Base-by-base conservation (phyloP, 345 rosid species). In the Rhizophora mangle region DNA sequence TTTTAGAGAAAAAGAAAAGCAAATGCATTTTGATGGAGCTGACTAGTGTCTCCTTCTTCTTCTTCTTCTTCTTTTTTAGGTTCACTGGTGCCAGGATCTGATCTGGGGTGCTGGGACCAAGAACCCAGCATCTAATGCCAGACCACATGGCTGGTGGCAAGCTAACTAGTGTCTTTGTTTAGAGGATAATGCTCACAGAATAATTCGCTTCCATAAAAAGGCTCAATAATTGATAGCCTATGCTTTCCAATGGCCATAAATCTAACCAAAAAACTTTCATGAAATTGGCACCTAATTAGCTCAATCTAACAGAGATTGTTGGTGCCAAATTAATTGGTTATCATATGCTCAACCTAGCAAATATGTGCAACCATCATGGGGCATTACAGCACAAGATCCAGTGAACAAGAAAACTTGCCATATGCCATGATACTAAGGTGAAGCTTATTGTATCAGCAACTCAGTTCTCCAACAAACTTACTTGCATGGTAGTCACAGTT, bases 401-500 rank as follows among this genome's bases (percentile, higher is more conserved):
- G 30, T 22, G 26, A 63, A 58, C 58, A 39, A 36, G 39, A 29
- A 72, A 68, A 68, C 2, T 36, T 22, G 15, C 62, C 6, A 43
- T 46, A 29, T 15, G 21, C 31, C 32, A 31, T 6, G 1, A 31
- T n/a, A 27, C 21, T 31, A 64, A 62, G 34, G 43, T 3, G 43
- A 22, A 26, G 19, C 19, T 26, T 30, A 6, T 9, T 53, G 47
- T 19, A 24, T 51, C 19, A 57, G 19, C 30, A 3, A 53, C 32
- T 49, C 7, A 30, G 29, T 10, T 18, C 65, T 20, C 52, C 0
- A 20, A 47, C 8, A 68, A 72, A 60, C 86, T 79, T 84, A 92
- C 97, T 77, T 72, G 71, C 73, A 82, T 73, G 22, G 86, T 73
- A 0, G 82, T 83, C 79, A 81, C 87, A 1, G 83, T 65, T 53